These are phyloP conservation scores for Kwoniella heveanensis DNA, from an alignment of 768 basidiomycete genomes.

Conservation along the genomic window DNA sequence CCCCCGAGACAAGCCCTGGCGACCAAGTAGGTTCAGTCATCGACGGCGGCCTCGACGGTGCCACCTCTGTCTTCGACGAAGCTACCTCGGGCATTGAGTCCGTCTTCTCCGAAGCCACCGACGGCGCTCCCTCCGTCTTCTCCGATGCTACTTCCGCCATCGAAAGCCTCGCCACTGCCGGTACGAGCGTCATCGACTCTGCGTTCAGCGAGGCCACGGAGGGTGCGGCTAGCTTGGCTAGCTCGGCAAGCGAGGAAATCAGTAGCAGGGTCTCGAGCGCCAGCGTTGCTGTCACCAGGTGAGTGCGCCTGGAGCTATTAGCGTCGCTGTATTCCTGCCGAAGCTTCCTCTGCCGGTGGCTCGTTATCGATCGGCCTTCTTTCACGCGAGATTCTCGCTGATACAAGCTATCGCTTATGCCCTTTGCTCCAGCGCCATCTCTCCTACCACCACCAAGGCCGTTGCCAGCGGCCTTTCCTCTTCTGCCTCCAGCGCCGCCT, in stretches of 20 bases:
- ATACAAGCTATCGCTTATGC: not conserved
- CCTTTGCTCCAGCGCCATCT: not conserved
- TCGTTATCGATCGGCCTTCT: no score
- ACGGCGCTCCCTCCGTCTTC: slow-evolving; percentile 11
- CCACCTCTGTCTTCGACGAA: slow-evolving; percentile 16
- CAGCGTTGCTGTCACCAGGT: slow-evolving; percentile 9
- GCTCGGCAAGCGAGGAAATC: slow-evolving; percentile 10
- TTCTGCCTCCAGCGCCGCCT: slow-evolving; percentile 11
- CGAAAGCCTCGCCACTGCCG: not conserved
- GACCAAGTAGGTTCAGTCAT: slow-evolving; percentile 17
- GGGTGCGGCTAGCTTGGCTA: not conserved
- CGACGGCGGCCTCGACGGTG: slow-evolving; percentile 20
- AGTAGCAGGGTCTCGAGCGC: slow-evolving; percentile 10
- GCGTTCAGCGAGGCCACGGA: not conserved
- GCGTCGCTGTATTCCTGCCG: no score
- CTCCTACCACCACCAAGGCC: not conserved
- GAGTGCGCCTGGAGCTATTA: not conserved
- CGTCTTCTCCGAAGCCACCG: slow-evolving; percentile 1
- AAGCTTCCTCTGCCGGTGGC: no score
- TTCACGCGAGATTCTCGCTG: no score
- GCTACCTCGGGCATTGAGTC: slow-evolving; percentile 20
- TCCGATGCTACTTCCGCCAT: slow-evolving; percentile 17
- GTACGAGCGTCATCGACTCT: slow-evolving; percentile 6
- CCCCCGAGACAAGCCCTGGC: slow-evolving; percentile 4
- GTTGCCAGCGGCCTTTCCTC: not conserved